Evolutionary conservation across 2,329 filamentous ascomycete species (phyloP), one percentile per base, ranked within the genome.

Genomic region (Paracoccidioides lutzii): DNA sequence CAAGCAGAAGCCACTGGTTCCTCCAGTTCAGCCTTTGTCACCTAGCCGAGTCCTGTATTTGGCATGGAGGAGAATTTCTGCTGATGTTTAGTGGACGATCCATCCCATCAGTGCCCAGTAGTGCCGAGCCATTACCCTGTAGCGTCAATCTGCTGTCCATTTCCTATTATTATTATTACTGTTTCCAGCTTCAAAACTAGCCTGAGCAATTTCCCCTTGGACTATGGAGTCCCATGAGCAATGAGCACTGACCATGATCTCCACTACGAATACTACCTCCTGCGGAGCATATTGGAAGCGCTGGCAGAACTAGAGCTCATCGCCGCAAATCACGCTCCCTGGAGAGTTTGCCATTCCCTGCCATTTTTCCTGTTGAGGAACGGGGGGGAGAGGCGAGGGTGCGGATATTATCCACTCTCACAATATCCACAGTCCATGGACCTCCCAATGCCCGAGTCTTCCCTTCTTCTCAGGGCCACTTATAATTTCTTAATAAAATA

Each of bases 221-320:
- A 33, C 12, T 8, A 44, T 37, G 30, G 28, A 32, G 3, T 32
- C 43, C 44, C 41, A 22, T 22, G 22, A 22, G 22, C 22, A 22
- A 22, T 22, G 22, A 22, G 35, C 43, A 54, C 53, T 12, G 12
- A 44, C 53, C 43, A 54, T 41, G 53, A 43, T 46, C 42, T 49
- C 53, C 44, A 54, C 53, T 33, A 38, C 43, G 43, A 43, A 54
- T 54, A 49, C 53, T 14, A 54, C 53, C 43, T 54, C 53, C 53
- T 49, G 37, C 53, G 53, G 53, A 54, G 53, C 44, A 49, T n/a
- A 50, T 42, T 54, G 44, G 12, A 49, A 54, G 22, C 44, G 35
- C 15, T 49, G 53, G 44, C 15, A 49, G 32, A 35, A 22, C 22
- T 33, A 38, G 28, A 41, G 38, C 50, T 49, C 44, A 15, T 49